Base-by-base conservation (phyloP, 495 filamentous ascomycete species). In the Entonaema liquescens region DNA sequence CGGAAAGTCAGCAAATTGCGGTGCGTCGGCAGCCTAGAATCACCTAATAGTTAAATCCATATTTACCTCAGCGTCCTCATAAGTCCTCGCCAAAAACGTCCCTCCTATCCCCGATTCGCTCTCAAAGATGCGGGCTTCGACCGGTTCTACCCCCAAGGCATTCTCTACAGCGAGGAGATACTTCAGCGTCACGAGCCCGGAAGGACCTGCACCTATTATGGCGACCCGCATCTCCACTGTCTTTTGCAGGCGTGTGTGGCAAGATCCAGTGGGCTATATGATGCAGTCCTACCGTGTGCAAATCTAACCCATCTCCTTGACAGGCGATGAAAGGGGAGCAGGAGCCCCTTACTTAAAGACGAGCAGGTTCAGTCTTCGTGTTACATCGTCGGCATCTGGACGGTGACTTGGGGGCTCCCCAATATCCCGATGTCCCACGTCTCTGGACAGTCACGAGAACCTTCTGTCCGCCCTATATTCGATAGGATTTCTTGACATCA, bases 111-210 rank as follows among this genome's bases (percentile, higher is more conserved):
- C 62, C 7, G 62, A 29, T 17, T 74, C 68, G 21, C 63, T 61
- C 56, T 74, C 72, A 26, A 79, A 81, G 8, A 79, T 59, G 42
- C 62, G 73, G 47, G 74, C 78, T 58, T 83, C 82, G 55, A 84
- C 71, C 38, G 77, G 74, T 35, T 71, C 70, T 5, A 58, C 66
- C 7, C 68, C 70, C n/a, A 80, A 66, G 55, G 62, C 62, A 5
- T 42, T 47, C 62, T 83, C 76, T 0, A 81, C 77, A 7, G 68
- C 66, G 28, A 78, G 19, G 0, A 83, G 81, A 44, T 82, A 80
- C 70, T 83, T 84, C 31, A 83, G 74, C 29, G 81, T 83, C 19
- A 82, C 79, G 9, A 84, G 75, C 9, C 82, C 82, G 3, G 82
- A 80, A 31, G 82, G 79, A 52, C 82, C 82, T 47, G 76, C 82